Conservation (phyloP, 768 basidiomycete species). For the Phanerochaete carnosa region DNA sequence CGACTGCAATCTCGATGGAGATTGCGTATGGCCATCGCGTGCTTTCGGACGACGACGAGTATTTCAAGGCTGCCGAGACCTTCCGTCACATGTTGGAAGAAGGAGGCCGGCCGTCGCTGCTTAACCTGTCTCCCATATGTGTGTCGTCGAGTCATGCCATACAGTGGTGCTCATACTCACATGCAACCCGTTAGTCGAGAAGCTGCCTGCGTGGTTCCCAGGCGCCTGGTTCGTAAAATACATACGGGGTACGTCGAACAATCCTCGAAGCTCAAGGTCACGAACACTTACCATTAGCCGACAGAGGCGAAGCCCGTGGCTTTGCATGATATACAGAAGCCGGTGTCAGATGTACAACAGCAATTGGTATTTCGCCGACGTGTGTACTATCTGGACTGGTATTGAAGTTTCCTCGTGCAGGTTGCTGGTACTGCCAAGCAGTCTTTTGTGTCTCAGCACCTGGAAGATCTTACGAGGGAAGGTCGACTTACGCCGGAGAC, state of each 20-base stretch:
- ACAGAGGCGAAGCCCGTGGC: conserved; percentile 2
- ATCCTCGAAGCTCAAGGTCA: neutral
- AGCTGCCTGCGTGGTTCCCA: conserved; percentile 10
- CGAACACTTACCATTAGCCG: neutral
- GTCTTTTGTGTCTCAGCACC: neutral
- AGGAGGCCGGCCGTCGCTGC: neutral
- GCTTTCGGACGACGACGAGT: conserved; percentile 26
- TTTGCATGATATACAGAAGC: neutral
- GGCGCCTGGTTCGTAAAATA: conserved; percentile 9
- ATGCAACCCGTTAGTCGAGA: neutral
- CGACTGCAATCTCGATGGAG: conserved; percentile 27
- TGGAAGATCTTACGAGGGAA: neutral
- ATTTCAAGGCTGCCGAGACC: conserved; percentile 24
- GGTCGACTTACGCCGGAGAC: neutral
- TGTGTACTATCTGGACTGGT: no score
- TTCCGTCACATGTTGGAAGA: neutral
- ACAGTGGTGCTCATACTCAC: neutral
- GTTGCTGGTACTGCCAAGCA: neutral
- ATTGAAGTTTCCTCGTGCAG: neutral
- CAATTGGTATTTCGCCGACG: conserved; percentile 3
- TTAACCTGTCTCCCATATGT: neutral
- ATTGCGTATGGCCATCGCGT: conserved; percentile 31
- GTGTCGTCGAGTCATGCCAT: neutral
- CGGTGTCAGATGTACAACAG: neutral
- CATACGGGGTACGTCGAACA: neutral